Conservation (phyloP, 495 filamentous ascomycete species). For the Penicillium fimorum region DNA sequence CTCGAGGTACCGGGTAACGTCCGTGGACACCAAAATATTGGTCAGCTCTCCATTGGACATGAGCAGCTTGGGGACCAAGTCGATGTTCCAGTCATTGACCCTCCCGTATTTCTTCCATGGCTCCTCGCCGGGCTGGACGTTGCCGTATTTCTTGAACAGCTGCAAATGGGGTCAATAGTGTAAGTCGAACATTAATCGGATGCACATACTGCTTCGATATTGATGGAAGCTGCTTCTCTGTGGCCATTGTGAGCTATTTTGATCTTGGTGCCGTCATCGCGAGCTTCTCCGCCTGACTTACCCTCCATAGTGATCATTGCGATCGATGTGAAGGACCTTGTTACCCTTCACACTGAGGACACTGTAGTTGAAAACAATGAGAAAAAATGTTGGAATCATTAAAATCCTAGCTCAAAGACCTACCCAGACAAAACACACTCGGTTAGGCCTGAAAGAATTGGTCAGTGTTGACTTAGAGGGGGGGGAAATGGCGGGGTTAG, state of each 20-base stretch:
- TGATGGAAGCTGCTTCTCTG: conserved; percentile 90
- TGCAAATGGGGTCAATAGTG: conserved; percentile 36
- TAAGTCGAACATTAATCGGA: background rate
- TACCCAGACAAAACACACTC: conserved; percentile 99
- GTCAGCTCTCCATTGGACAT: conserved; percentile 99
- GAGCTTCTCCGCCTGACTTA: conserved; percentile 47
- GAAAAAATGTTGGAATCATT: conserved; percentile 2
- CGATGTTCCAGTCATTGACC: conserved; percentile 99
- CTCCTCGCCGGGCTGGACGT: conserved; percentile 75
- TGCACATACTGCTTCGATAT: conserved; percentile 77
- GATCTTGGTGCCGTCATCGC: conserved; percentile 14
- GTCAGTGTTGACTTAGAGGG: conserved; percentile 32
- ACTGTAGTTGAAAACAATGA: conserved; percentile 41
- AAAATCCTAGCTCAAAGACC: conserved; percentile 14
- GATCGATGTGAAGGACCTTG: conserved; percentile 98
- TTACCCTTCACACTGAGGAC: conserved; percentile 98
- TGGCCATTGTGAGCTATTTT: conserved; percentile 23
- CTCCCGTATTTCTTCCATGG: conserved; percentile 97
- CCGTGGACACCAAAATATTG: conserved; percentile 94
- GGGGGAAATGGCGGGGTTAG: conserved; percentile 42
- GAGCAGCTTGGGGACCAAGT: conserved; percentile 94
- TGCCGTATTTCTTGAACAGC: conserved; percentile 95
- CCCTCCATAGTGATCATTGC: conserved; percentile 99
- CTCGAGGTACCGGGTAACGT: conserved; percentile 95
- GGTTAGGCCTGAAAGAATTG: conserved; percentile 68